Base-by-base conservation (phyloP, 257 asterid genomes). In the Knoxia roxburghii region DNA sequence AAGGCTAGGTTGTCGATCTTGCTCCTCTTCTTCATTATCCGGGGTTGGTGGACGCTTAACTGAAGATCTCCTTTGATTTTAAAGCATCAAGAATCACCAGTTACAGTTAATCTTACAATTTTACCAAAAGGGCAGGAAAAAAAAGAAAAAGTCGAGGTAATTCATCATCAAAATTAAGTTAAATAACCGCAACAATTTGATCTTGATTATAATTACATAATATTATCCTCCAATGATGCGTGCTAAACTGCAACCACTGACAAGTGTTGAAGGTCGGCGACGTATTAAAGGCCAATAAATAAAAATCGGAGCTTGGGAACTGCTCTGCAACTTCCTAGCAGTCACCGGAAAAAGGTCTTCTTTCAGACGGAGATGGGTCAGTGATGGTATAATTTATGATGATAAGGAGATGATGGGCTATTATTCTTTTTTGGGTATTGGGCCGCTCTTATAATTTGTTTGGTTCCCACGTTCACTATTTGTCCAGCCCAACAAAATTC, bases 21-120 rank as follows among this genome's bases (percentile, higher is more conserved):
- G 79, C 13, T 75, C 81, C 46, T 81, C 90, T 30, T 76, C 79
- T 40, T 78, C 89, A 37, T 70, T 82, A 73, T 86, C 89, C 6
- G 88, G 88, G 53, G 89, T 84, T 43, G 91, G 87, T 15, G 91
- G 89, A 20, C 89, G 92, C 59, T 85, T 80, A 11, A 82, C 79
- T 27, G 92, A 87, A 54, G 78, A 87, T 75, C 86, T 82, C 96
- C 90, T 84, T 50, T 26, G 20, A 18, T 70, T 56, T 21, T 21
- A 23, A 13, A 51, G 14, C 35, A 66, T 15, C 29, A 17, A 41
- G 29, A 51, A 49, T 3, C 21, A 39, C n/a, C 37, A 64, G 45
- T 45, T 3, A 55, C n/a, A 46, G 33, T 32, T 24, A 49, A n/a
- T 48, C 12, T 58, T 21, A 2, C 43, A 32, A n/a, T 17, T 9